phyloP scores from a whole-genome alignment of 148 eudicot genomes.

The Suaeda aralocaspica region DNA sequence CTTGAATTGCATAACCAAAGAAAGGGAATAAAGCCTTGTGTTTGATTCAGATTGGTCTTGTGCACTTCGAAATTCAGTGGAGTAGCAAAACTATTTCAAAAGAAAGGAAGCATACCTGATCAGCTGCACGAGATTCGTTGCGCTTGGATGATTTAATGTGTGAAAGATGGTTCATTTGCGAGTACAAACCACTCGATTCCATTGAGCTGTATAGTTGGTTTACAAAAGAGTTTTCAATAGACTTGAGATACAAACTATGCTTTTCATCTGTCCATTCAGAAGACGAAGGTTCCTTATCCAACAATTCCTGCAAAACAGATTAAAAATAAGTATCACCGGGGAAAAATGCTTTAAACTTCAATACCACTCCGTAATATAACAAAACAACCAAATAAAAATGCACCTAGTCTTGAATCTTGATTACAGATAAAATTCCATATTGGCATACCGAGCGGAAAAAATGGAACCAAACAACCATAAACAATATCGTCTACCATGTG shows the following conservation, averaged over 20 bases:
- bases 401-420: neutral
- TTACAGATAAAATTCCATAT: neutral
- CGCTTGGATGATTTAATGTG: slow-evolving; percentile 30
- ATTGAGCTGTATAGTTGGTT: slow-evolving; percentile 59
- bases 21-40: neutral
- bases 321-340: neutral
- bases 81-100: neutral
- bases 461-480: neutral
- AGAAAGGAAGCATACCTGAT: slow-evolving; percentile 41
- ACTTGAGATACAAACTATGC: slow-evolving; percentile 76
- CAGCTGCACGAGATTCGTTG: slow-evolving; percentile 23
- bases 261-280: slow-evolving; percentile 88
- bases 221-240: slow-evolving; percentile 89
- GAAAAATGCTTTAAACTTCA: neutral
- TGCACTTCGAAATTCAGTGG: neutral
- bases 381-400: neutral
- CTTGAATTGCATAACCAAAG: too few species aligned
- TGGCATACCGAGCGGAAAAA: neutral
- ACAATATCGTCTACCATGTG: too few species aligned
- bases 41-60: neutral
- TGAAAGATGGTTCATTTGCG: slow-evolving; percentile 28
- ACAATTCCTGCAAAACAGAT: slow-evolving; percentile 37
- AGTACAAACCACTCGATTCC: slow-evolving; percentile 37
- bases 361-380: neutral
- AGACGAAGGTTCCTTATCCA: slow-evolving; percentile 26